Evolutionary conservation across 2,329 filamentous ascomycete species (phyloP).

Genomic region (Fusarium bulbicola): DNA sequence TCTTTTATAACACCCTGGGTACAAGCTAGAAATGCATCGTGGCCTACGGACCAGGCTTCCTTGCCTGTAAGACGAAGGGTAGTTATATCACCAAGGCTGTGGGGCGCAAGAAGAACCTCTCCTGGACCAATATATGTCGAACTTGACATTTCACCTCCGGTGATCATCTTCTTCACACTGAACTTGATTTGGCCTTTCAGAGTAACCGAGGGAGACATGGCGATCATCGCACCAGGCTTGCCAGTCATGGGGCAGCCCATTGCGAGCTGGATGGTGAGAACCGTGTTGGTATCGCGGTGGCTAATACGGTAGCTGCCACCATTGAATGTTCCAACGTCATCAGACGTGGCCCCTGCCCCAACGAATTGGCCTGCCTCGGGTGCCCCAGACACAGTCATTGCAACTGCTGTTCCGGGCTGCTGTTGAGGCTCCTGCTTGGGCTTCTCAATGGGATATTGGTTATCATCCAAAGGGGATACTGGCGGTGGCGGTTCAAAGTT

Average conservation of each 20-base stretch:
- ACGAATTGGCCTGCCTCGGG: conserved; percentile 65
- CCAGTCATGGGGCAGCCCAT: conserved; percentile 85
- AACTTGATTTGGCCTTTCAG: conserved; percentile 87
- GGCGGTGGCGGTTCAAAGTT: conserved; percentile 44
- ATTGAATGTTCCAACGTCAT: conserved; percentile 97
- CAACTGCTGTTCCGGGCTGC: conserved; percentile 41
- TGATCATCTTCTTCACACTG: conserved; percentile 88
- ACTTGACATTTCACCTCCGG: conserved; percentile 79
- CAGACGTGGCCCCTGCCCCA: conserved; percentile 69
- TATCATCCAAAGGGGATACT: conserved; percentile 31
- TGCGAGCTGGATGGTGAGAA: conserved; percentile 88
- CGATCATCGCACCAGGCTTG: conserved; percentile 90
- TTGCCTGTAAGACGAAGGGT: conserved; percentile 77
- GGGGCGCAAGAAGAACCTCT: conserved; percentile 85
- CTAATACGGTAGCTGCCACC: conserved; percentile 94
- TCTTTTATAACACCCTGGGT: conserved; percentile 91
- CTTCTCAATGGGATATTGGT: conserved; percentile 45
- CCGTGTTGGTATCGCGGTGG: conserved; percentile 89
- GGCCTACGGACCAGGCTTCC: conserved; percentile 84
- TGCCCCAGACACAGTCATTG: conserved; percentile 50
- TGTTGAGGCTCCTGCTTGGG: conserved; percentile 27
- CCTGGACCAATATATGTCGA: conserved; percentile 90
- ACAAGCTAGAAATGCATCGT: conserved; percentile 84
- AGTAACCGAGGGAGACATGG: conserved; percentile 89
- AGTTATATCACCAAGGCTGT: conserved; percentile 84